A percentile compares a stretch with the other conserved stretches of the same genome.
Conservation (phyloP, 192 early-diverging fungal species). For the Coemansia sp. region DNA sequence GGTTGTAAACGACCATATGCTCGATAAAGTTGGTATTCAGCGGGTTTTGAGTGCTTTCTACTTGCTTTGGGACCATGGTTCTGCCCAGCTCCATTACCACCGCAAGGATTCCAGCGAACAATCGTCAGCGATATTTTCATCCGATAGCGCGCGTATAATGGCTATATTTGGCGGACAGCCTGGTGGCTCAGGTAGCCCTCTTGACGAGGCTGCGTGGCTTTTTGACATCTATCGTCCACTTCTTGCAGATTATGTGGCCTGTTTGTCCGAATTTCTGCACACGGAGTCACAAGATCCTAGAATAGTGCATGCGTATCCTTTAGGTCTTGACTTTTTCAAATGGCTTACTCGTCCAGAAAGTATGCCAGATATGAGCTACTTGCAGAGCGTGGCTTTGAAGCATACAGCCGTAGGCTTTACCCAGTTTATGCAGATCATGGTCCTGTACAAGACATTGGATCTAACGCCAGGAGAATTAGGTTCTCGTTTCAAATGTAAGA, state of each 20-base stretch:
- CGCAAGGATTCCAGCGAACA: neutral
- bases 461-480: conserved; percentile 51
- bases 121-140: conserved; percentile 21
- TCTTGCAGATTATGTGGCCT: conserved; percentile 66
- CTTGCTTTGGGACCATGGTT: neutral
- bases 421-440: conserved; percentile 79
- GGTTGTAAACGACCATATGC: conserved; percentile 6
- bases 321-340: conserved; percentile 68
- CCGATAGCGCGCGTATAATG: conserved; percentile 60
- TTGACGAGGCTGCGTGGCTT: conserved; percentile 76
- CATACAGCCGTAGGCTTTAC: conserved; percentile 83
- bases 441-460: conserved; percentile 62
- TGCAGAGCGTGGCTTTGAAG: conserved; percentile 72
- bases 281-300: conserved; percentile 57
- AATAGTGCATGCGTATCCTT: conserved; percentile 57
- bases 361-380: conserved; percentile 69
- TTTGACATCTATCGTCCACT: conserved; percentile 73
- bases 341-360: conserved; percentile 73
- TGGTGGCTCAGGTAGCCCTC: conserved; percentile 70
- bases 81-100: neutral
- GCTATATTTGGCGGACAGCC: conserved; percentile 95
- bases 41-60: conserved; percentile 28
- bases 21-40: conserved; percentile 3
- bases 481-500: conserved; percentile 25
- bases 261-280: conserved; percentile 68